phyloP scores from a whole-genome alignment of 208 protist genomes.

The Naegleria fowleri region DNA sequence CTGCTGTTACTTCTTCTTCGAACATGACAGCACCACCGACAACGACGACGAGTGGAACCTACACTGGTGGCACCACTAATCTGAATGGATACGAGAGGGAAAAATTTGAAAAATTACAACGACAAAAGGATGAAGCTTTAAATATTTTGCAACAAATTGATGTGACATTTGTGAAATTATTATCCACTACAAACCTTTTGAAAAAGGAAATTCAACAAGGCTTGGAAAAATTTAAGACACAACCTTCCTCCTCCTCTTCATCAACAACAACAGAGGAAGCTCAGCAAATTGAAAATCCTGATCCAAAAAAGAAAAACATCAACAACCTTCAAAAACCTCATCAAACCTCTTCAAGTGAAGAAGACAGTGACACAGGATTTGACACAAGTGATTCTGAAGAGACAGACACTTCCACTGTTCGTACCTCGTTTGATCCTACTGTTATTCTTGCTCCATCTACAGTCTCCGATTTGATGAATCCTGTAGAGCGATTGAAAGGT shows the following conservation, averaged over 20 bases:
- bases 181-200: neutral
- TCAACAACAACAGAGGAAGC: neutral
- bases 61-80: neutral
- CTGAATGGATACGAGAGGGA: neutral
- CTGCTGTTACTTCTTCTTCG: too few relatives aligned
- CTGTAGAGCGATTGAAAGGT: neutral
- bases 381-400: neutral
- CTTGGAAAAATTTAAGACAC: neutral
- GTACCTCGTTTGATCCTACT: neutral
- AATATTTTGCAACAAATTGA: neutral
- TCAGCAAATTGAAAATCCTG: neutral
- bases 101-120: neutral
- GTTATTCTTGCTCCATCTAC: neutral
- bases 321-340: neutral
- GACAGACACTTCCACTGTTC: neutral
- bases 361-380: neutral
- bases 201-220: neutral
- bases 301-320: neutral
- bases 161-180: neutral
- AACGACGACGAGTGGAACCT: neutral
- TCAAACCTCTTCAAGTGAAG: neutral
- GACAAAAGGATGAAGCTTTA: neutral
- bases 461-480: neutral
- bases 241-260: neutral
- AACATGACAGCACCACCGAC: neutral